Evolutionary conservation across 2,329 filamentous ascomycete genomes (phyloP), one percentile per base, ranked within the genome.

Genomic region (Verticillium nubilum): DNA sequence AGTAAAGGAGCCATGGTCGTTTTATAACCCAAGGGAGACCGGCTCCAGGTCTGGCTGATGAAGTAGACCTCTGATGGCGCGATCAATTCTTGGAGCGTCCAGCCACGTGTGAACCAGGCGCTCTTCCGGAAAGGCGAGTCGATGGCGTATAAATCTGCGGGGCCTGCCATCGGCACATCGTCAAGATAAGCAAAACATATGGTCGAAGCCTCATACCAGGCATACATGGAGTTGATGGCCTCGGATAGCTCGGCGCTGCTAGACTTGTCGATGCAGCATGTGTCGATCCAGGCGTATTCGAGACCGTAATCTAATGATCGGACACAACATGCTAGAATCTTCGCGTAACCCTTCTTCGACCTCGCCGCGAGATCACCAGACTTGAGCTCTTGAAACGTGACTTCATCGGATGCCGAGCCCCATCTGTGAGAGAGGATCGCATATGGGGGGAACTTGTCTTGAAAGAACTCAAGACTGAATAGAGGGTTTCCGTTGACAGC

Each of bases 381-480:
- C n/a, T 59, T 54, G 13, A 70, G 59, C 27, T 72, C 68, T 55
- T 70, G 65, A 35, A 67, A 67, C 2, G 64, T 64, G 2, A 68
- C 63, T 50, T 72, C 68, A 27, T 62, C 67, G 9, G 56, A 26
- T 12, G n/a, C 7, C 10, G 37, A 47, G 23, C 64, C 64, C 69
- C 69, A 71, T 1, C 66, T 70, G 33, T 71, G 69, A 3, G 69
- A 71, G 7, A 71, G 61, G 55, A 71, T 70, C 37, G 68, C 67
- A 23, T 72, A 72, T 10, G 37, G 37, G n/a, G 0, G 61, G 57
- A 47, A 47, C 9, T 47, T 23, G 9, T 47, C 37, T 4, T 63
- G 59, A 31, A 69, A 69, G 25, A 58, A 59, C 52, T 69, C 58
- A 5, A 72, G 62, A 6, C 19, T 10, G 37, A 47, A 23, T 2